Base-by-base conservation (phyloP, 2,329 filamentous ascomycete species). In the Alternaria consortialis region DNA sequence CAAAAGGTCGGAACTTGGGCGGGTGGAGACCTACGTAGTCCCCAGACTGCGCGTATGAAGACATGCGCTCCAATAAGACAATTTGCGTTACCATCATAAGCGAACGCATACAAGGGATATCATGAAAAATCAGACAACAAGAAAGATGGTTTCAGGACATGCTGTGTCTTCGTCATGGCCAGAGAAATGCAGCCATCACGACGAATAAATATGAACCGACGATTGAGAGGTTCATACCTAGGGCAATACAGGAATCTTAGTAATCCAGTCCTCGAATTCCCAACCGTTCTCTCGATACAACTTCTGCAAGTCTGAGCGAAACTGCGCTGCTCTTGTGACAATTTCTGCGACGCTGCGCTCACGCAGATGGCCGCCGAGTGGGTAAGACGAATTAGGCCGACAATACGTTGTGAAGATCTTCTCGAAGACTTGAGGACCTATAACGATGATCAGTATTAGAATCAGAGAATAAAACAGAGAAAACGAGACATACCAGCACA, bases 271-370 rank as follows among this genome's bases (percentile, higher is more conserved):
- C 29, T 68, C 67, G 1, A 71, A 13, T 13, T 71, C 64, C 69
- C 70, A 72, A 1, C 60, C 71, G 2, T 66, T 63, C 13, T 63
- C 61, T 42, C 70, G 56, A 36, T 66, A 64, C 3, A 61, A 15
- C 7, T 59, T 55, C 4, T 68, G 34, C n/a, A 68, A 62, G 2
- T 56, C 50, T 7, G 57, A 62, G n/a, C 70, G 68, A 1, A 77
- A 43, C 48, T 62, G 65, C 4, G 56, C 58, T 29, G 74, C 72
- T 55, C 70, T 70, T 7, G 59, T 46, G 5, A 66, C 63, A 25
- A 77, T 77, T 13, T 77, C 73, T 2, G 59, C 43, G 5, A 77
- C 76, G 8, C 47, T 75, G 50, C 73, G 77, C 15, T 66, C 60
- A 12, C 75, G 70, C 25, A 79, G 39, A 0, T 55, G 31, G 6